These are phyloP conservation scores for Nigrospora sphaerica DNA, from an alignment of 2,329 filamentous ascomycete species.

Conservation along the genomic window DNA sequence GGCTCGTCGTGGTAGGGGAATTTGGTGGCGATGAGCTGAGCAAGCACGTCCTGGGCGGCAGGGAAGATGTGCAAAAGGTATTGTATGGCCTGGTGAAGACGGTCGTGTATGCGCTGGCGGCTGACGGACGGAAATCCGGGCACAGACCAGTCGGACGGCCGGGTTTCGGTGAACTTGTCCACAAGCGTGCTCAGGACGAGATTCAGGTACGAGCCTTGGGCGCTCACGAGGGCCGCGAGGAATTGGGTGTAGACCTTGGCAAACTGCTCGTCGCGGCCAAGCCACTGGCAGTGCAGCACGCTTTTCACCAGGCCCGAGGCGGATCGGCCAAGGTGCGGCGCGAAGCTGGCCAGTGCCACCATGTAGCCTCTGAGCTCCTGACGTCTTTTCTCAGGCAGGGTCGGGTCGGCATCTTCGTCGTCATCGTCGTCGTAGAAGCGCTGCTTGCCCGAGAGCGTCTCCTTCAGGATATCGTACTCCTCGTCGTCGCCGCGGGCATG, in stretches of 20 bases:
- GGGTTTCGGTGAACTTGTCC: constrained; percentile 59
- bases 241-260: constrained; percentile 62
- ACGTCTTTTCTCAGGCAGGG: constrained; percentile 20
- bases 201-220: constrained; percentile 71
- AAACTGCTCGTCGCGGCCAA: constrained; percentile 58
- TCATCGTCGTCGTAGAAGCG: constrained; percentile 36
- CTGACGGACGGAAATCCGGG: constrained; percentile 52
- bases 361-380: constrained; percentile 55
- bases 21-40: constrained; percentile 56
- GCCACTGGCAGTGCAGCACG: constrained; percentile 56
- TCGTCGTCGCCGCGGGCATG: constrained; percentile 51
- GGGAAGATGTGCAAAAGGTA: constrained; percentile 78
- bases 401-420: constrained; percentile 35
- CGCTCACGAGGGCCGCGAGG: constrained; percentile 67
- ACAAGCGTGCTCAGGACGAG: constrained; percentile 75
- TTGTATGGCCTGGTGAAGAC: constrained; percentile 69
- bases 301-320: constrained; percentile 52
- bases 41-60: constrained; percentile 64
- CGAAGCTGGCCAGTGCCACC: constrained; percentile 54
- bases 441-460: constrained; percentile 46
- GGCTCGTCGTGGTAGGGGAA: constrained; percentile 76
- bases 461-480: constrained; percentile 54
- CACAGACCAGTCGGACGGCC: constrained; percentile 37
- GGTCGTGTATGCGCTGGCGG: constrained; percentile 58
- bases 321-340: constrained; percentile 51